Evolutionary conservation across 352 stramenopile genomes (phyloP).

Genomic region (Globisporangium megalacanthum): DNA sequence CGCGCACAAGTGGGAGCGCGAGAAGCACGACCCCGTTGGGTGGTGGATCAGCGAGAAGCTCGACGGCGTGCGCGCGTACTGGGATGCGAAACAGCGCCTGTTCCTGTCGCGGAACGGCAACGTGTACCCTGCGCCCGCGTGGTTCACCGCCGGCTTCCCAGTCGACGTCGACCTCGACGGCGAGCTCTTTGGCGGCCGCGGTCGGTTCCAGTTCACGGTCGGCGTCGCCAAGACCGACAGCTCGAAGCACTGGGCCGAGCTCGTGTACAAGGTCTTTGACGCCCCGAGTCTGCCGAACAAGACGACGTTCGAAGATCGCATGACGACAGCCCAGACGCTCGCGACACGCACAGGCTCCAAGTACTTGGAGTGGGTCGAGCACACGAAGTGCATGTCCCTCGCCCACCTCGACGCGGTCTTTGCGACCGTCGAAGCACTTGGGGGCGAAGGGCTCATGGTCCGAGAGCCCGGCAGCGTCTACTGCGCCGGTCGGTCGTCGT

Average conservation of each 20-base stretch:
- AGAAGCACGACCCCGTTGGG: constrained; percentile 43
- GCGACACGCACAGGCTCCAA: constrained; percentile 22
- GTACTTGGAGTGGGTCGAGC: constrained; percentile 57
- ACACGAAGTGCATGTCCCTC: constrained; percentile 47
- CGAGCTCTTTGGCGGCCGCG: constrained; percentile 61
- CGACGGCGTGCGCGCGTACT: constrained; percentile 64
- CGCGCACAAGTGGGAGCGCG: constrained; percentile 62
- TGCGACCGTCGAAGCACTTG: constrained; percentile 45
- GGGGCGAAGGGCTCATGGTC: constrained; percentile 71
- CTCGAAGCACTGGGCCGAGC: constrained; percentile 44
- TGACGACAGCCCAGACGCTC: constrained; percentile 25
- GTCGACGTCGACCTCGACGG: constrained; percentile 58
- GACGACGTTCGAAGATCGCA: constrained; percentile 51
- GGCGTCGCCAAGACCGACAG: constrained; percentile 52
- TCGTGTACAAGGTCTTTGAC: constrained; percentile 75
- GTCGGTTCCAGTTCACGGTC: constrained; percentile 61
- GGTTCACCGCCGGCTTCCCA: constrained; percentile 55
- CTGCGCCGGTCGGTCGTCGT: constrained; percentile 34
- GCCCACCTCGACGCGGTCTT: constrained; percentile 49
- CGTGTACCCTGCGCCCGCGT: constrained; percentile 51
- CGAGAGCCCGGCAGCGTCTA: constrained; percentile 53
- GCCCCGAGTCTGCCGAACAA: constrained; percentile 33
- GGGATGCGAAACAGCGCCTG: constrained; percentile 40
- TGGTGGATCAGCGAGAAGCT: constrained; percentile 83
- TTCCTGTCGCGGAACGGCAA: constrained; percentile 67